A percentile compares a stretch with the other conserved stretches of the same genome.
Conservation (phyloP, 768 basidiomycete species). For the Ramaria sp. region DNA sequence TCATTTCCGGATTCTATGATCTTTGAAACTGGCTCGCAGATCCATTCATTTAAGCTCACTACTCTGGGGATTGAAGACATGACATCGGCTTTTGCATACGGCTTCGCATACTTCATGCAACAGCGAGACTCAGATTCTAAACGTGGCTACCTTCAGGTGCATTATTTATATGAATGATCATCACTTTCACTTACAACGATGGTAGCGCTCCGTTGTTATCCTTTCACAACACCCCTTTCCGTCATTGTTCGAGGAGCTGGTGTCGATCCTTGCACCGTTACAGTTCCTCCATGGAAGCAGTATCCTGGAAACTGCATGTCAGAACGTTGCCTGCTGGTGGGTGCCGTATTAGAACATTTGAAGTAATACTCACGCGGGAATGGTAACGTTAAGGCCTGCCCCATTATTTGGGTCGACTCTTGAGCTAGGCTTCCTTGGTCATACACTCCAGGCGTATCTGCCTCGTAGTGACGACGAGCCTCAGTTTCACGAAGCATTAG, state of each 20-base stretch:
- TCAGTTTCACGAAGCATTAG: constrained; percentile 49
- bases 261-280: constrained; percentile 64
- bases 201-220: constrained; percentile 69
- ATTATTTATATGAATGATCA: not conserved
- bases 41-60: constrained; percentile 56
- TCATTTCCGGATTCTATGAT: constrained; percentile 85
- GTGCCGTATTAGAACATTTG: constrained; percentile 17
- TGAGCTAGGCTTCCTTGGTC: constrained; percentile 79
- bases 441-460: constrained; percentile 60
- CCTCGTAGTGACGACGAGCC: constrained; percentile 62
- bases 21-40: constrained; percentile 74
- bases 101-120: constrained; percentile 71
- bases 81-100: constrained; percentile 61
- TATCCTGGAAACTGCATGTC: constrained; percentile 78
- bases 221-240: constrained; percentile 74
- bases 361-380: not conserved
- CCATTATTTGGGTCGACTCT: constrained; percentile 53
- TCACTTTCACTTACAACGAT: constrained; percentile 13
- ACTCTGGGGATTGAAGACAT: constrained; percentile 20
- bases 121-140: constrained; percentile 50
- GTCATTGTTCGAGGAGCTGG: constrained; percentile 58
- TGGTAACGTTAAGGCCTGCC: constrained; percentile 51
- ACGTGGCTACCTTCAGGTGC: constrained; percentile 73
- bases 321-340: constrained; percentile 79
- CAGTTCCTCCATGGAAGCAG: constrained; percentile 63